Evolutionary conservation across 129 eudicot species (phyloP), one percentile per base, ranked within the genome.

Genomic region (Flaveria trinervia): DNA sequence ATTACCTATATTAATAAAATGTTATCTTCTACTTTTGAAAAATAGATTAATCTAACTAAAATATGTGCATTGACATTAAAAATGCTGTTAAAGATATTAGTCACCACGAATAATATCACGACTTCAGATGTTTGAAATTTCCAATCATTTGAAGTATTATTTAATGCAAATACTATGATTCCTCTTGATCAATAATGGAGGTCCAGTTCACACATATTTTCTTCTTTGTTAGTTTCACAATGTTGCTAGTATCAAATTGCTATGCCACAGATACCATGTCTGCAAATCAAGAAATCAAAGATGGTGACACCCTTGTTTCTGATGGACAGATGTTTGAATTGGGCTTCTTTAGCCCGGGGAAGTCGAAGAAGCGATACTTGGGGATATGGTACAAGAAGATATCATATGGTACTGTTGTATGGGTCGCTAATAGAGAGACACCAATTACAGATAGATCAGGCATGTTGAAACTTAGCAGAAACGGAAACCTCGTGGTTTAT

Each of bases 381-480:
- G 83, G 74, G 3, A 80, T 80, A 36, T 72, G 83, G 83, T 73
- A 54, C 79, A 80, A 80, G 52, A 80, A 55, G 36, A 80, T 80
- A 14, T 52, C 83, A 57, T 18, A 17, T 4, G 41, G 43, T 46
- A 62, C 70, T 5, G 44, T 26, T 9, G 79, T 75, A 25, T 76
- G 73, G 80, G 72, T 66, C n/a, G 80, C 80, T 33, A 76, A 76
- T 36, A 50, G 73, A 46, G 74, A 76, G 13, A 45, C 50, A 45
- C 80, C 80, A 18, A 36, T 65, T 12, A 49, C 30, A 0, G 77
- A 72, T 20, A 33, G 4, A 33, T 72, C 50, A 14, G 73, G 80
- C 14, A 13, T 65, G 9, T 11, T 76, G 20, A 65, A 51, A 50
- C 50, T 76, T 33, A n/a, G 9, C 65, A 17, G 3, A 14, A 1